Percentiles rank a stretch among this genome's conserved stretches.
Evolutionary conservation across 2,329 filamentous ascomycete species (phyloP).

Genomic region (Sporothrix euskadiensis): DNA sequence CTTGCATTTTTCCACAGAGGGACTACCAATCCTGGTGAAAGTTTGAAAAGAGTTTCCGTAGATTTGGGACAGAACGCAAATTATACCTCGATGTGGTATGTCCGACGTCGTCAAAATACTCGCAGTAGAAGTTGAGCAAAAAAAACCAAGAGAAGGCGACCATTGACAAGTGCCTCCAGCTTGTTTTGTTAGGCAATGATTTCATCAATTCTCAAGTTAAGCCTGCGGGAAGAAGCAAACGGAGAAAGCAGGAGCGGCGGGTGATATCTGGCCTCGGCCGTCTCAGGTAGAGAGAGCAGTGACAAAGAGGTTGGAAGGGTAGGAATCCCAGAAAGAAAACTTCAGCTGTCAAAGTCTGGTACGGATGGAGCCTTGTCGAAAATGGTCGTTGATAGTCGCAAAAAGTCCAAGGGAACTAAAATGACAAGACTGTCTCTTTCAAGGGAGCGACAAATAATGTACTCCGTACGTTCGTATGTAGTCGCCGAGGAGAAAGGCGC

Average conservation of each 20-base stretch:
- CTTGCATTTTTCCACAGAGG: not conserved
- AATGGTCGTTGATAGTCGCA: not conserved
- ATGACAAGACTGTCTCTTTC: not conserved
- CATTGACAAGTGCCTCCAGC: not conserved
- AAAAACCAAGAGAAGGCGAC: not conserved
- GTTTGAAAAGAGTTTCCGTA: not conserved
- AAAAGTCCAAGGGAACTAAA: not conserved
- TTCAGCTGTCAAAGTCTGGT: not conserved
- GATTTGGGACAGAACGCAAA: not conserved
- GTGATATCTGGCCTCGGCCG: not conserved
- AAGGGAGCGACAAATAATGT: too few species aligned
- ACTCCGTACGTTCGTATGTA: too few species aligned
- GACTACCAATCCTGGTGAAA: not conserved
- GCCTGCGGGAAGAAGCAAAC: not conserved
- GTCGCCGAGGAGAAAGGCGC: not conserved
- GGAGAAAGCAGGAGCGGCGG: not conserved
- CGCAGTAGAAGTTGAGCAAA: not conserved
- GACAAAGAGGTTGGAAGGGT: not conserved
- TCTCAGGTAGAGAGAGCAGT: not conserved
- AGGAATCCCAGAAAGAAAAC: not conserved
- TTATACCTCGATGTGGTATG: not conserved
- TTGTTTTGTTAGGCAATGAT: not conserved
- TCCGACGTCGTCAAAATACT: not conserved
- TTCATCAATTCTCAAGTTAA: not conserved
- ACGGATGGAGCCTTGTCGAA: slow-evolving; percentile 9